Base-by-base conservation (phyloP, 352 stramenopile genomes). In the Phytophthora pseudosyringae region DNA sequence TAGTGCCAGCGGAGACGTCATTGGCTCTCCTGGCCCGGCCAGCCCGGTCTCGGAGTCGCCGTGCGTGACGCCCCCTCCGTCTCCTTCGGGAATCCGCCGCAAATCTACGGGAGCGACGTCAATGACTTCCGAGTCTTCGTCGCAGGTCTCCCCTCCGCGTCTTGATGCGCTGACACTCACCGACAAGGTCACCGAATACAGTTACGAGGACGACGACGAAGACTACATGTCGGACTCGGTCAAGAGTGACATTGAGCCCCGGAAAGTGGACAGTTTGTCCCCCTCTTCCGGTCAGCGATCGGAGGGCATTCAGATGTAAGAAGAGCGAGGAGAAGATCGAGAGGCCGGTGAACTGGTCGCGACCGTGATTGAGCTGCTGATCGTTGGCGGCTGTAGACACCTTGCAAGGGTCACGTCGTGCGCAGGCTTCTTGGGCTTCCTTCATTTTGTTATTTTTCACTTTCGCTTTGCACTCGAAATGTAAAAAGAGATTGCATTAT, bases 261-360 rank as follows among this genome's bases (percentile, higher is more conserved):
- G 81, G 67, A 78, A 86, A 71, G 82, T 93, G 45, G 82, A 71
- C 50, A 75, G 64, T 52, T 61, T 89, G 48, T 83, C 76, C 15
- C 69, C 68, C 18, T 81, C 73, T 29, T 73, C 66, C 47, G 85
- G 83, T 58, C 52, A 81, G 36, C 69, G 67, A 57, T 88, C 79
- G 32, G 79, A 81, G 47, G 85, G 85, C 48, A 89, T 93, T 60
- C 69, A 80, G 39, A 93, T 93, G 81, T 93, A 80, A 80, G 54
- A 76, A 52, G 39, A 57, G 31, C 49, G 36, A 58, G 35, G 25
- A 49, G 32, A 70, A 47, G 54, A 43, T 33, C 49, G 47, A 51
- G 44, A 46, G 52, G 39, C 25, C 33, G 12, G 50, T 67, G 47
- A 69, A 64, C 47, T 48, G 53, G 63, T 46, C 33, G 46, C 38